Evolutionary conservation across 2,329 filamentous ascomycete species (phyloP).

Genomic region (Colletotrichum chrysophilum): DNA sequence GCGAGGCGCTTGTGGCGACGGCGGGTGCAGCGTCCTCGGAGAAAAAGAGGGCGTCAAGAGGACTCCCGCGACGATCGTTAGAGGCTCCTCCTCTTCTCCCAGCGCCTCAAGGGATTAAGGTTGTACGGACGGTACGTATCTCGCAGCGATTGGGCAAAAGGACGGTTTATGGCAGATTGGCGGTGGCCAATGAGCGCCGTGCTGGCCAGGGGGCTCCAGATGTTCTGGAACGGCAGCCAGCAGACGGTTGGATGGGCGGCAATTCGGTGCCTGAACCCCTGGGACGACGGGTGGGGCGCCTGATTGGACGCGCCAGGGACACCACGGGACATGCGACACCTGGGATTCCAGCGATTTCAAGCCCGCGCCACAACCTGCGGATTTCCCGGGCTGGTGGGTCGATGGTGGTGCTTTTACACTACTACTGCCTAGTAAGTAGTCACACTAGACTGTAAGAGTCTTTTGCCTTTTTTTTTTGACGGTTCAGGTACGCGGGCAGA

Average conservation of each 20-base stretch:
- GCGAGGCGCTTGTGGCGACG: background rate
- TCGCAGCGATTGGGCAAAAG: background rate
- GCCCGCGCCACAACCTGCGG: background rate
- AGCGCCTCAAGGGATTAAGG: background rate
- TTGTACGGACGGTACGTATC: background rate
- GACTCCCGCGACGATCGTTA: background rate
- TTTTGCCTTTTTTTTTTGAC: background rate
- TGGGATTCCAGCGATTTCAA: background rate
- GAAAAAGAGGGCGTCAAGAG: background rate
- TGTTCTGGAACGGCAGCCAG: conserved; percentile 5
- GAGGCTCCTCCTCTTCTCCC: background rate
- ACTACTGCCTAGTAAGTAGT: background rate
- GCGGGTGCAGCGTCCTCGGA: background rate
- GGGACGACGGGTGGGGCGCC: background rate
- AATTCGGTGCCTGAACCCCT: background rate
- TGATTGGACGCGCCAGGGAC: background rate
- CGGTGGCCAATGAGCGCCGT: background rate
- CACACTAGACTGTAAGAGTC: background rate
- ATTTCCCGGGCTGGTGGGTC: background rate
- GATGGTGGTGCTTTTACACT: background rate
- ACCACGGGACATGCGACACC: background rate
- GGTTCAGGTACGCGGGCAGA: background rate
- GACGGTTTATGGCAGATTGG: background rate
- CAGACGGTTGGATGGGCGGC: background rate
- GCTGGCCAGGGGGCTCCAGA: background rate